A percentile compares a stretch with the other conserved stretches of the same genome.
Evolutionary conservation across 179 eudicot species (phyloP).

Genomic region (Dionaea muscipula): DNA sequence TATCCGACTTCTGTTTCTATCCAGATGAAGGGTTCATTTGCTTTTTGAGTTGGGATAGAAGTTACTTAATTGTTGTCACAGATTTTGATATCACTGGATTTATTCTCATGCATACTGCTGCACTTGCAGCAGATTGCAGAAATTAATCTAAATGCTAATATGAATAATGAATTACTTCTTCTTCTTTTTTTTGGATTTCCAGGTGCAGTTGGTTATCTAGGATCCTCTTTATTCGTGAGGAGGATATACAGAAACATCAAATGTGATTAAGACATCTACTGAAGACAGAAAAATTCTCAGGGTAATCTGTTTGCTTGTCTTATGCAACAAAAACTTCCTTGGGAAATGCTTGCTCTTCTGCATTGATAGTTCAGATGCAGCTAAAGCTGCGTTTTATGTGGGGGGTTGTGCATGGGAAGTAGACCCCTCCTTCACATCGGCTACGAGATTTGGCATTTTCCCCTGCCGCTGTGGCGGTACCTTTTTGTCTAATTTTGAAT

Average conservation of each 20-base stretch:
- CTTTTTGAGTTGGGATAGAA: too few relatives aligned
- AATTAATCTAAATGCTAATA: too few relatives aligned
- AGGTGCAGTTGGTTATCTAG: slow-evolving; percentile 9
- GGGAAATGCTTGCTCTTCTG: not conserved
- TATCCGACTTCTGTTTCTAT: too few relatives aligned
- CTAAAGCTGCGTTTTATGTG: not conserved
- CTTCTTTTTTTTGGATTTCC: not conserved
- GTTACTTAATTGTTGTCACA: too few relatives aligned
- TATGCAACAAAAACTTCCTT: not conserved
- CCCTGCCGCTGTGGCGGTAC: not conserved
- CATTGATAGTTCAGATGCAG: not conserved
- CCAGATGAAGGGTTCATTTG: too few relatives aligned
- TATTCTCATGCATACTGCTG: too few relatives aligned
- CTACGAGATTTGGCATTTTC: not conserved
- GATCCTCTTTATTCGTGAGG: slow-evolving; percentile 5
- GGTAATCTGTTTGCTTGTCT: not conserved
- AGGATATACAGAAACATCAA: slow-evolving; percentile 11
- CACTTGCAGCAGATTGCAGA: too few relatives aligned
- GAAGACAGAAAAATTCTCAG: not conserved
- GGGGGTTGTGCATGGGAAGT: not conserved
- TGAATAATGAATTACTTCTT: too few relatives aligned
- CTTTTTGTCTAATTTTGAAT: not conserved
- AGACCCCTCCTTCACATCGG: not conserved
- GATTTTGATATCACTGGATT: too few relatives aligned
- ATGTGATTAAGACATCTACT: slow-evolving; percentile 3